These are phyloP conservation scores for Salix udensis DNA, from an alignment of 345 rosid genomes.

Conservation along the genomic window DNA sequence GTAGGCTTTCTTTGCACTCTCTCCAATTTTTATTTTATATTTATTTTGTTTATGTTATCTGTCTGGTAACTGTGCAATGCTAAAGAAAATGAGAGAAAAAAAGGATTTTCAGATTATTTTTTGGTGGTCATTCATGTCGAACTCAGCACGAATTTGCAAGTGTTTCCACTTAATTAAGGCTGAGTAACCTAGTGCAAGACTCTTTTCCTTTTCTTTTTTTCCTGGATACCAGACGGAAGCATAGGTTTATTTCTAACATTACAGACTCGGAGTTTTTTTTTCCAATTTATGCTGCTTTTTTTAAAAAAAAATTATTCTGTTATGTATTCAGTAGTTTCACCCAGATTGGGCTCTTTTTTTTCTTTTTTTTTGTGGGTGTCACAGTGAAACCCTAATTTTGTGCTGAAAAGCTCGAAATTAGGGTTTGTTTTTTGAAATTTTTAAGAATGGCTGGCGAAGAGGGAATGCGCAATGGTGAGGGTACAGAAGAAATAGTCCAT, in stretches of 20 bases:
- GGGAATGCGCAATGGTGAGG: constrained; percentile 38
- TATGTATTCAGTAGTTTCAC: constrained; percentile 12
- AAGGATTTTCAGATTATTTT: neutral
- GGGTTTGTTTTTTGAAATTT: constrained; percentile 5
- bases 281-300: neutral
- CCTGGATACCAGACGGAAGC: neutral
- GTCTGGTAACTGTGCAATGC: constrained; percentile 13
- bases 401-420: constrained; percentile 18
- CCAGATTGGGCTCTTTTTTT: constrained; percentile 4
- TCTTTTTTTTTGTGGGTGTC: constrained; percentile 3
- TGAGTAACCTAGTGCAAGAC: neutral
- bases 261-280: neutral
- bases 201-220: neutral
- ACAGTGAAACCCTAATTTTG: constrained; percentile 36
- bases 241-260: neutral
- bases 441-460: constrained; percentile 46
- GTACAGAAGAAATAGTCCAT: constrained; percentile 24
- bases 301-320: neutral
- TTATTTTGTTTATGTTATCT: neutral
- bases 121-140: neutral
- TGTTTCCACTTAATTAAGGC: constrained; percentile 15
- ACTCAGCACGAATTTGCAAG: constrained; percentile 2
- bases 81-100: neutral
- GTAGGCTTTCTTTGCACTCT: constrained; percentile 18
- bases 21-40: neutral